phyloP scores from a whole-genome alignment of 2,329 filamentous ascomycete species.

The Pseudovirgaria hyperparasitica region DNA sequence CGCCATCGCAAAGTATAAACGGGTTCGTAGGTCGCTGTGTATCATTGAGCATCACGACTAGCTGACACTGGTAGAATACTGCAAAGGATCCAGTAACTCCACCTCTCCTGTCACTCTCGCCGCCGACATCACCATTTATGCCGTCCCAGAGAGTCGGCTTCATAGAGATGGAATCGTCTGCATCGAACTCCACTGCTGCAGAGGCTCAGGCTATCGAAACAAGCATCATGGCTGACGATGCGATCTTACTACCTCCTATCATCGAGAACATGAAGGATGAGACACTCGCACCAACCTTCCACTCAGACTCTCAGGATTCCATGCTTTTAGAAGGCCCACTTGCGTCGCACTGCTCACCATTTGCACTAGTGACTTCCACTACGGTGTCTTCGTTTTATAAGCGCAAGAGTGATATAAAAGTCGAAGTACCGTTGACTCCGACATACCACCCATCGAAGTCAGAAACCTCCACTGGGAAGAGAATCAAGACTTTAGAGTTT shows the following conservation, averaged over 20 bases:
- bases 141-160: constrained; percentile 26
- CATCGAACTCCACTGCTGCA: constrained; percentile 18
- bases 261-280: too few relatives aligned
- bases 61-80: too few relatives aligned
- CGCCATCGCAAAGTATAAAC: constrained; percentile 10
- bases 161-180: constrained; percentile 25
- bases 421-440: constrained; percentile 35
- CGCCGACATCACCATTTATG: constrained; percentile 23
- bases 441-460: constrained; percentile 20
- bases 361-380: too few relatives aligned
- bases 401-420: constrained; percentile 25
- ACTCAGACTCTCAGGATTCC: too few relatives aligned
- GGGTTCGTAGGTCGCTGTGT: constrained; percentile 9
- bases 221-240: constrained; percentile 16
- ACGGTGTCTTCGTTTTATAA: not conserved
- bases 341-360: constrained; percentile 1
- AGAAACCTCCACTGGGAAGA: constrained; percentile 25
- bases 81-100: constrained; percentile 27
- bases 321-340: constrained; percentile 2
- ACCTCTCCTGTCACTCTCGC: constrained; percentile 34
- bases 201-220: constrained; percentile 22
- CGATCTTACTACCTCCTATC: constrained; percentile 2
- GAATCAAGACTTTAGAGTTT: constrained; percentile 28
- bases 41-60: constrained; percentile 6
- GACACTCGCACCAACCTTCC: too few relatives aligned